Percentiles rank a stretch among this genome's conserved stretches.
Evolutionary conservation across 108 stramenopile species (phyloP).

Genomic region (Pseudonitzschia delicatissima): DNA sequence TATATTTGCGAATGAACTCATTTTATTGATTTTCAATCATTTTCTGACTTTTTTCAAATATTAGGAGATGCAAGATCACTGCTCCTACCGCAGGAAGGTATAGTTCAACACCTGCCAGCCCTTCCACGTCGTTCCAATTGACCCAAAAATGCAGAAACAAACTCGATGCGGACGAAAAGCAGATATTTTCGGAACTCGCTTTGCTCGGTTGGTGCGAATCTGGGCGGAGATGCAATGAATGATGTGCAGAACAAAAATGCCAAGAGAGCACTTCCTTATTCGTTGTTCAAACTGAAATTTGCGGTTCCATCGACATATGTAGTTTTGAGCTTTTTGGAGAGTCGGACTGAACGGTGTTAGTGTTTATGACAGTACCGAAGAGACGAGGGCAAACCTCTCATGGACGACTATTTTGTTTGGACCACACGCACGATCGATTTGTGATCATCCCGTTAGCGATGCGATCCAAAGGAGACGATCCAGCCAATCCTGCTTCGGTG

Average conservation of each 20-base stretch:
- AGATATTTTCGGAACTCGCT: conserved; percentile 51
- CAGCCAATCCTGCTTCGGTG: conserved; percentile 23
- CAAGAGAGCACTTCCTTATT: conserved; percentile 46
- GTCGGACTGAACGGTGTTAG: conserved; percentile 71
- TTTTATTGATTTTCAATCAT: too few species aligned
- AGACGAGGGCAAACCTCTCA: conserved; percentile 66
- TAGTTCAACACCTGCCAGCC: conserved; percentile 9
- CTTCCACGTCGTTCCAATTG: conserved; percentile 54
- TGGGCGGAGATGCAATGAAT: conserved; percentile 47
- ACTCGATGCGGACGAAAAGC: conserved; percentile 43
- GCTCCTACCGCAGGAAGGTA: conserved; percentile 37
- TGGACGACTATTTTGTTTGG: conserved; percentile 76
- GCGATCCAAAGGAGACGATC: conserved; percentile 50
- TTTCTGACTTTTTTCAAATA: neutral
- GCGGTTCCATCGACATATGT: conserved; percentile 73
- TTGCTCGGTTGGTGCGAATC: conserved; percentile 57
- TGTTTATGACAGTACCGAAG: conserved; percentile 67
- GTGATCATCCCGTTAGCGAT: conserved; percentile 76
- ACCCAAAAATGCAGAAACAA: conserved; percentile 54
- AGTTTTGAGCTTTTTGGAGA: conserved; percentile 78
- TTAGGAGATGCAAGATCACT: conserved; percentile 59
- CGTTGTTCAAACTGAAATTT: conserved; percentile 65
- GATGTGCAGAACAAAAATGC: conserved; percentile 31
- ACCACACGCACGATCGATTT: conserved; percentile 51
- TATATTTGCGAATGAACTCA: neutral